Base-by-base conservation (phyloP, 2,329 filamentous ascomycete species). In the Microcyclosporella mali region DNA sequence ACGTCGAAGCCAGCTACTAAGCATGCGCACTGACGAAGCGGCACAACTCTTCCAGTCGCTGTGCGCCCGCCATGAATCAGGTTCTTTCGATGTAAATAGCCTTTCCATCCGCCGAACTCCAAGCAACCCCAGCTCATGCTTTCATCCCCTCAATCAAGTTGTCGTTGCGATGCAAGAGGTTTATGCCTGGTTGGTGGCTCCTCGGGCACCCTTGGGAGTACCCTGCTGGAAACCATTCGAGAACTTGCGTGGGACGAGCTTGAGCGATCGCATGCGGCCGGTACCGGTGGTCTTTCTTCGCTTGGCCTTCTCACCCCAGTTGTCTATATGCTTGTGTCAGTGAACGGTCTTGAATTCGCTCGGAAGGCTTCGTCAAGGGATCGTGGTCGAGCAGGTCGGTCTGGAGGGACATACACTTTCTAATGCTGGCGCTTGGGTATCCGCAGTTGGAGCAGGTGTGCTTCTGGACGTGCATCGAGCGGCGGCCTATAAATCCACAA, bases 261-360 rank as follows among this genome's bases (percentile, higher is more conserved):
- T 94, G 70, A 98, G 81, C 77, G 89, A 87, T 70, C 88, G 82
- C 84, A 89, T 92, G 73, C 92, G 87, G 72, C 92, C 92, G 68
- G 88, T 90, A 66, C 92, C 92, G 70, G 86, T 90, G 68, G 90
- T 95, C 89, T 95, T 97, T 85, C 92, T 94, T 74, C 92, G 81
- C 88, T 97, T 97, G 66, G 89, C 90, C 86, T 98, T 98, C 82
- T 97, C 90, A 73, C 86, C 82, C 92, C 92, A 98, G 86, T 98
- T 95, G 84, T 84, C 90, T 97, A 69, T 69, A 31, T 14, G 33
- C 14, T 19, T 33, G 28, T 45, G 39, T 54, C 47, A 54, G 51
- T 51, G 28, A 30, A 39, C 36, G 12, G 39, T 29, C 30, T 7
- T 16, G 12, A 3, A 4, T 15, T 19, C 35, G 29, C 25, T 19